Percentiles rank a stretch among this genome's conserved stretches.
Conservation (phyloP, 306 rosid species). For the Mimosa bimucronata region DNA sequence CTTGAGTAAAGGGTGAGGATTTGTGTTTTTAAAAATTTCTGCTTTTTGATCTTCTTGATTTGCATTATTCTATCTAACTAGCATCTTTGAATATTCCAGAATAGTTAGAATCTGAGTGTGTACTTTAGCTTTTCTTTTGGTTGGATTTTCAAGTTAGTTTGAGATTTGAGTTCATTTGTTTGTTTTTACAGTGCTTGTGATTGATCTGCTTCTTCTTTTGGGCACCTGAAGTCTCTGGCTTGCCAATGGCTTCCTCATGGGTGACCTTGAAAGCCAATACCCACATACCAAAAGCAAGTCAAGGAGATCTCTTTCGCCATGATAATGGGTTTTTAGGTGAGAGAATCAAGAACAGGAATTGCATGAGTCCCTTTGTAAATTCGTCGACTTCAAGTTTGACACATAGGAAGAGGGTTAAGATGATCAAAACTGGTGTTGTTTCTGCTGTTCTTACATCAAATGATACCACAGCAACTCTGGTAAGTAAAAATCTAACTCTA, state of each 20-base stretch:
- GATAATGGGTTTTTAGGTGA: conserved; percentile 64
- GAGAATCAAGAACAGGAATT: conserved; percentile 50
- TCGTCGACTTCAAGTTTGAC: conserved; percentile 42
- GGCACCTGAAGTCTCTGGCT: conserved; percentile 19
- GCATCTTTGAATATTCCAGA: conserved; percentile 39
- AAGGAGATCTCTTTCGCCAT: conserved; percentile 44
- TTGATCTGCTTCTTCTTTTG: conserved; percentile 37
- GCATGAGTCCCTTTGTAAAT: conserved; percentile 44
- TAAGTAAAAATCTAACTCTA: conserved; percentile 46
- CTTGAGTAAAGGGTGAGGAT: conserved; percentile 9
- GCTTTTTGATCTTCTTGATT: conserved; percentile 25
- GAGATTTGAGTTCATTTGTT: conserved; percentile 42
- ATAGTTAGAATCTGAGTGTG: conserved; percentile 32
- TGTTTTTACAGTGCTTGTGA: conserved; percentile 22
- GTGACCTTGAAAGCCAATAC: conserved; percentile 49
- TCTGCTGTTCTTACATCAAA: conserved; percentile 70
- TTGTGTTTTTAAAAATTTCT: neutral
- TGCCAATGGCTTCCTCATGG: conserved; percentile 68
- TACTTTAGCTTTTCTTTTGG: conserved; percentile 37
- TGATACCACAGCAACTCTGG: conserved; percentile 53
- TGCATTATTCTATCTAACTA: conserved; percentile 15
- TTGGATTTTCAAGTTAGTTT: conserved; percentile 37
- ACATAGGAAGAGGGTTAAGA: conserved; percentile 50
- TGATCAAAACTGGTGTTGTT: conserved; percentile 52
- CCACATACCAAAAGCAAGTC: conserved; percentile 44